Percentiles rank a stretch among this genome's conserved stretches.
phyloP scores from a whole-genome alignment of 2,329 filamentous ascomycete genomes.

The Pochonia chlamydosporia region DNA sequence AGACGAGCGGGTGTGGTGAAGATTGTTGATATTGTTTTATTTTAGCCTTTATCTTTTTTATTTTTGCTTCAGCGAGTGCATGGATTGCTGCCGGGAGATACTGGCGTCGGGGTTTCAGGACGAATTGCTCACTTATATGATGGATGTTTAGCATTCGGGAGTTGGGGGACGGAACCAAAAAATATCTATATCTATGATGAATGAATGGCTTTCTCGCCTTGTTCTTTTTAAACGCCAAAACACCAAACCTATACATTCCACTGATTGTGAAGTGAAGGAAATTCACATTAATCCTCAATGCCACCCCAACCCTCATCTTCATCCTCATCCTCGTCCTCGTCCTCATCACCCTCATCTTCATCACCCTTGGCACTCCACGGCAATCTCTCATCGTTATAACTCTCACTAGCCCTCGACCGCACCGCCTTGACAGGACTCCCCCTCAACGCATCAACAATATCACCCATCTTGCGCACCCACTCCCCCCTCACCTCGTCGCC shows the following conservation, averaged over 20 bases:
- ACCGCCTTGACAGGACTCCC: conserved; percentile 65
- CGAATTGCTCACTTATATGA: too few species aligned
- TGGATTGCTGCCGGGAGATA: too few species aligned
- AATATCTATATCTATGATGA: not conserved
- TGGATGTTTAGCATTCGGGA: too few species aligned
- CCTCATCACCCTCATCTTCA: conserved; percentile 31
- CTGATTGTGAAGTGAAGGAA: not conserved
- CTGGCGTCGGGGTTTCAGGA: too few species aligned
- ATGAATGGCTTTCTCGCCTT: not conserved
- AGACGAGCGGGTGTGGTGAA: conserved; percentile 18
- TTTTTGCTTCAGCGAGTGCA: not conserved
- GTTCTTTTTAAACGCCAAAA: not conserved
- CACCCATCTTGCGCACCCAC: conserved; percentile 48
- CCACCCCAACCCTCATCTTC: conserved; percentile 56
- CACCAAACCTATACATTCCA: not conserved
- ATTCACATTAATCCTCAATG: conserved; percentile 55
- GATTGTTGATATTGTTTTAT: conserved; percentile 13
- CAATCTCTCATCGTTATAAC: conserved; percentile 68
- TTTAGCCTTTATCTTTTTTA: not conserved
- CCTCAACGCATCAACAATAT: conserved; percentile 50
- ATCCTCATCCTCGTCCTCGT: conserved; percentile 26
- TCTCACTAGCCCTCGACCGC: conserved; percentile 62
- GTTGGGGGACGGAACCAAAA: not conserved
- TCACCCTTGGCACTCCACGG: conserved; percentile 42
- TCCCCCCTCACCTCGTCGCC: conserved; percentile 27